These are phyloP conservation scores for Panus rudis DNA, from an alignment of 768 basidiomycete species.

Conservation along the genomic window DNA sequence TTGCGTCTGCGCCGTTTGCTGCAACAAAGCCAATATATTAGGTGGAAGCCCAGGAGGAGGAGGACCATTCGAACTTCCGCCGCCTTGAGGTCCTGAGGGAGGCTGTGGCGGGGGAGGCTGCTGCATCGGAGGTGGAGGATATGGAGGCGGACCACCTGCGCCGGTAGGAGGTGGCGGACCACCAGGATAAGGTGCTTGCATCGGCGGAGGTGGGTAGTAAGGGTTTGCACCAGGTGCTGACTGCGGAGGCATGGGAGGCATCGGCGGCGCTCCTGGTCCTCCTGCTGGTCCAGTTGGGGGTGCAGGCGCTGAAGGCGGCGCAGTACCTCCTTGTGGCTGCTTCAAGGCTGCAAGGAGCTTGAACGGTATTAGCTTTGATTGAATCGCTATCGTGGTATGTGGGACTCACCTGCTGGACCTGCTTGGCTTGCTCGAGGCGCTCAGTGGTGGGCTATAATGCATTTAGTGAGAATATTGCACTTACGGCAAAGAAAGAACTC, in stretches of 20 bases:
- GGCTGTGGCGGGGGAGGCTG: conserved; percentile 17
- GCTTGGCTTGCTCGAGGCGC: conserved; percentile 80
- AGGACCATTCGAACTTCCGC: conserved; percentile 12
- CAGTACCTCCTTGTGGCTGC: conserved; percentile 44
- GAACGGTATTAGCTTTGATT: not conserved
- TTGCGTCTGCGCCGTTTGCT: conserved; percentile 36
- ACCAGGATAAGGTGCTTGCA: conserved; percentile 25
- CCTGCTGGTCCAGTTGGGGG: conserved; percentile 10
- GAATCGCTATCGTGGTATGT: not conserved
- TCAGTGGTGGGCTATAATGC: conserved; percentile 52
- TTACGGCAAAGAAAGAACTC: conserved; percentile 9
- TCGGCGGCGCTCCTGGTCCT: conserved; percentile 5
- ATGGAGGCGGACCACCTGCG: conserved; percentile 19
- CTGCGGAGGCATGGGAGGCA: conserved; percentile 25
- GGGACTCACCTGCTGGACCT: conserved; percentile 73
- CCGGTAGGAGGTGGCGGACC: conserved; percentile 24
- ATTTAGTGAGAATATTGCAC: not conserved
- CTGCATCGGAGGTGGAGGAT: conserved; percentile 28
- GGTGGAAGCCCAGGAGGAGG: conserved; percentile 46
- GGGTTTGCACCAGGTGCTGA: no score
- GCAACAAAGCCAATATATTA: conserved; percentile 62
- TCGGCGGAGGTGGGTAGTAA: conserved; percentile 16
- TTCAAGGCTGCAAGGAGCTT: conserved; percentile 74
- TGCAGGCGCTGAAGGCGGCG: conserved; percentile 17
- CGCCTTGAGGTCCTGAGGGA: no score